These are phyloP conservation scores for Clonostachys rhizophaga DNA, from an alignment of 2,329 filamentous ascomycete species.

Conservation along the genomic window DNA sequence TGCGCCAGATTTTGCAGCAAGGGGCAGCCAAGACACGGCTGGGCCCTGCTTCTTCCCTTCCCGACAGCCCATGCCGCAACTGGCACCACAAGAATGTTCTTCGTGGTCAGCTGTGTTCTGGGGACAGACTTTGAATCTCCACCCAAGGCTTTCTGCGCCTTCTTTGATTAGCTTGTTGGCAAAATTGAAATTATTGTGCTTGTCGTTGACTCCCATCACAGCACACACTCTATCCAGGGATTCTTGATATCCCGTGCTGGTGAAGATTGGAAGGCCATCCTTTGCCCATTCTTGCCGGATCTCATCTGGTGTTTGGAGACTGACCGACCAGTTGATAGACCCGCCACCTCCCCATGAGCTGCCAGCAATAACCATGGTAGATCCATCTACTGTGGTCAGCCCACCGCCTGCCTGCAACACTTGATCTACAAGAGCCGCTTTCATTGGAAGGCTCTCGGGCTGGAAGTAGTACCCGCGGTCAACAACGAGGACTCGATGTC, in stretches of 20 bases:
- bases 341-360: slow-evolving; percentile 82
- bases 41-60: slow-evolving; percentile 76
- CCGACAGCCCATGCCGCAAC: slow-evolving; percentile 56
- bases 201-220: slow-evolving; percentile 69
- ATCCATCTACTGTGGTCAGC: slow-evolving; percentile 48
- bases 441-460: slow-evolving; percentile 70
- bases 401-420: slow-evolving; percentile 23
- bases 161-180: slow-evolving; percentile 68
- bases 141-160: slow-evolving; percentile 69
- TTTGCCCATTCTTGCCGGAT: slow-evolving; percentile 80
- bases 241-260: slow-evolving; percentile 66
- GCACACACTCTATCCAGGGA: slow-evolving; percentile 74
- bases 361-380: slow-evolving; percentile 60
- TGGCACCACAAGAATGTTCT: slow-evolving; percentile 67
- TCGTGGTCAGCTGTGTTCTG: slow-evolving; percentile 73
- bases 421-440: slow-evolving; percentile 21
- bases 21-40: slow-evolving; percentile 70
- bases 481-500: slow-evolving; percentile 71
- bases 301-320: slow-evolving; percentile 62
- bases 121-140: slow-evolving; percentile 62
- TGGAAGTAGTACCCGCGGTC: slow-evolving; percentile 79
- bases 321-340: slow-evolving; percentile 78
- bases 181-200: slow-evolving; percentile 67
- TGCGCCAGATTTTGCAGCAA: slow-evolving; percentile 71
- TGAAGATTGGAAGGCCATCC: slow-evolving; percentile 68